Conservation (phyloP, 139 green algal genomes). For the Asterochloris sp. region DNA sequence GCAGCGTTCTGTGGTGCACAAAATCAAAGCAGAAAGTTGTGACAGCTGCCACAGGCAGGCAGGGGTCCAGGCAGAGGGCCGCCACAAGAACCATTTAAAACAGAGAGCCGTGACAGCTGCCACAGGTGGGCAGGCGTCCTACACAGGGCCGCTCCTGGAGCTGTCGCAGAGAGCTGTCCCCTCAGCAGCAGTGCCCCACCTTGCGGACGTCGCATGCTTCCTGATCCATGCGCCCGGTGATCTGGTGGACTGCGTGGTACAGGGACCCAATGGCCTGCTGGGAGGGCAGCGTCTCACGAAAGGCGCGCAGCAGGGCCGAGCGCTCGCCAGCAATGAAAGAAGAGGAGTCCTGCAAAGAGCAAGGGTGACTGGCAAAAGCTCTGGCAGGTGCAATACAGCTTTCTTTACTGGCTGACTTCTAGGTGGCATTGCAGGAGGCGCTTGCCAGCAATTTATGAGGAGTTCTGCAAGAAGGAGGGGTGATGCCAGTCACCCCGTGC, state of each 20-base stretch:
- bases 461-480: neutral
- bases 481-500: neutral
- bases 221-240: constrained; percentile 11
- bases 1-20: too few relatives aligned
- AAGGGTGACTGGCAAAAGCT: neutral
- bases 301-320: constrained; percentile 18
- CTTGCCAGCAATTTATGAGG: neutral
- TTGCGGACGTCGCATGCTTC: constrained; percentile 2
- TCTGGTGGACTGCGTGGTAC: constrained; percentile 19
- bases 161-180: neutral
- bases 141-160: neutral
- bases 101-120: too few relatives aligned
- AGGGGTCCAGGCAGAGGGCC: too few relatives aligned
- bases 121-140: neutral
- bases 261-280: constrained; percentile 35
- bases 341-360: constrained; percentile 7
- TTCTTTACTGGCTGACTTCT: neutral
- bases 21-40: too few relatives aligned
- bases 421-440: neutral
- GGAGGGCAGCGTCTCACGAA: constrained; percentile 30
- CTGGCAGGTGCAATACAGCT: too few relatives aligned
- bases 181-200: neutral
- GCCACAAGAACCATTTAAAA: too few relatives aligned
- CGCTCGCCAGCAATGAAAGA: constrained; percentile 28
- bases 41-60: neutral